Evolutionary conservation across 2,329 filamentous ascomycete species (phyloP).

Genomic region (Venturia asperata): DNA sequence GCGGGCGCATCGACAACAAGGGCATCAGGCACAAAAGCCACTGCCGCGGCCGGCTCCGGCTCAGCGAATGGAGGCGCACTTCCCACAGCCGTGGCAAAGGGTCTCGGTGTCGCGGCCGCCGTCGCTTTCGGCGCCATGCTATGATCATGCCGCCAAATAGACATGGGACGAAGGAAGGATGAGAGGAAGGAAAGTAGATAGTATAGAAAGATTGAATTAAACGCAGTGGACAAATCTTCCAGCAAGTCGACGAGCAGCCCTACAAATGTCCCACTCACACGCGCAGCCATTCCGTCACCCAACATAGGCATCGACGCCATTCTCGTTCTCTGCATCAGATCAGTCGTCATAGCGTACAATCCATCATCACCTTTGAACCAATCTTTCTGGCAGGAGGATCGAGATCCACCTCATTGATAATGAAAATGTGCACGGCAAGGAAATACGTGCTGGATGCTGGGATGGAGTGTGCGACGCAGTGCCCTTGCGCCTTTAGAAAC

Average conservation of each 20-base stretch:
- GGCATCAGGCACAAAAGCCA: not conserved
- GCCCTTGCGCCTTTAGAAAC: not conserved
- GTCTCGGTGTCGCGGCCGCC: not conserved
- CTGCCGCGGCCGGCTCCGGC: not conserved
- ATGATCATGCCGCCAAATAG: too few relatives aligned
- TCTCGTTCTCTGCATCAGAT: not conserved
- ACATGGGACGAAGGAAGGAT: too few relatives aligned
- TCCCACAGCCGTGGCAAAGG: not conserved
- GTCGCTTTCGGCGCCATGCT: not conserved
- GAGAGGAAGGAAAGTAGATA: not conserved
- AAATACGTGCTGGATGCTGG: not conserved
- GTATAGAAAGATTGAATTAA: not conserved
- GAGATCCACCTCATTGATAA: not conserved
- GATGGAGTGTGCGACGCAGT: not conserved
- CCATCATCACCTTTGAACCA: not conserved
- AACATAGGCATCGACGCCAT: not conserved
- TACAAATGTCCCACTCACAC: not conserved
- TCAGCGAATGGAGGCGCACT: not conserved
- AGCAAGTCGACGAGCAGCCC: not conserved
- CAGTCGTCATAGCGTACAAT: conserved; percentile 7
- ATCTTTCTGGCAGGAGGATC: not conserved
- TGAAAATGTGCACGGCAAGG: not conserved
- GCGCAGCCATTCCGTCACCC: not conserved
- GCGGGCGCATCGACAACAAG: not conserved
- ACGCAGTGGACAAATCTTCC: not conserved